Evolutionary conservation across 176 grass and related monocot species (phyloP).

Genomic region (Thinopyrum elongatum): DNA sequence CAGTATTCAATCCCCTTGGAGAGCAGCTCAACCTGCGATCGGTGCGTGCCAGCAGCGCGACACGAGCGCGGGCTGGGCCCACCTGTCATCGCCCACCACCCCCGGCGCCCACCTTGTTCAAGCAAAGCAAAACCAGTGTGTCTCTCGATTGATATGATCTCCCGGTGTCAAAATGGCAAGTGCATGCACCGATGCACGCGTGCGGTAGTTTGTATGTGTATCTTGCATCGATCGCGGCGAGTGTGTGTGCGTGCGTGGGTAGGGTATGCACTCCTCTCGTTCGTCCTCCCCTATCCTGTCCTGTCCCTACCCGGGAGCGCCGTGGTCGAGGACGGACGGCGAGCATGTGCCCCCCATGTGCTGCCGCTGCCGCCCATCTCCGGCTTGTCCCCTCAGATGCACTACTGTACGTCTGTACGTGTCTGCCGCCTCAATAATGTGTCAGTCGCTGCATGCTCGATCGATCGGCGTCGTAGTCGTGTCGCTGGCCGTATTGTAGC

Average conservation of each 20-base stretch:
- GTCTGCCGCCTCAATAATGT: not conserved
- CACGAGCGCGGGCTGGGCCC: not conserved
- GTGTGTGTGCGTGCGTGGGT: not conserved
- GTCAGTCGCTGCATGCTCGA: not conserved
- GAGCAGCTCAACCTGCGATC: not conserved
- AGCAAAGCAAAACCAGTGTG: not conserved
- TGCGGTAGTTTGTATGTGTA: not conserved
- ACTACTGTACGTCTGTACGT: not conserved
- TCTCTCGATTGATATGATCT: not conserved
- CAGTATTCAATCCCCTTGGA: not conserved
- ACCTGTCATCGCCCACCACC: not conserved
- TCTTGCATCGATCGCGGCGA: not conserved
- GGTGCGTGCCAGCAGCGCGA: not conserved
- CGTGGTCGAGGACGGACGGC: not conserved
- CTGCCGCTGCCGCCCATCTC: conserved; percentile 5
- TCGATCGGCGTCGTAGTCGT: not conserved
- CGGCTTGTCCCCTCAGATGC: not conserved
- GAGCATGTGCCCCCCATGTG: conserved; percentile 34
- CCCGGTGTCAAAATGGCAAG: not conserved
- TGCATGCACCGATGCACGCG: not conserved
- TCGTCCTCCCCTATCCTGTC: too few species aligned
- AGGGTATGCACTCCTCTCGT: not conserved
- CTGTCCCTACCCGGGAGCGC: not conserved
- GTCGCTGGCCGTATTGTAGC: not conserved
- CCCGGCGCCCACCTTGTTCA: not conserved